Percentiles rank a stretch among this genome's conserved stretches.
phyloP scores from a whole-genome alignment of 1,284 basidiomycete species.

The Austropuccinia psidii region DNA sequence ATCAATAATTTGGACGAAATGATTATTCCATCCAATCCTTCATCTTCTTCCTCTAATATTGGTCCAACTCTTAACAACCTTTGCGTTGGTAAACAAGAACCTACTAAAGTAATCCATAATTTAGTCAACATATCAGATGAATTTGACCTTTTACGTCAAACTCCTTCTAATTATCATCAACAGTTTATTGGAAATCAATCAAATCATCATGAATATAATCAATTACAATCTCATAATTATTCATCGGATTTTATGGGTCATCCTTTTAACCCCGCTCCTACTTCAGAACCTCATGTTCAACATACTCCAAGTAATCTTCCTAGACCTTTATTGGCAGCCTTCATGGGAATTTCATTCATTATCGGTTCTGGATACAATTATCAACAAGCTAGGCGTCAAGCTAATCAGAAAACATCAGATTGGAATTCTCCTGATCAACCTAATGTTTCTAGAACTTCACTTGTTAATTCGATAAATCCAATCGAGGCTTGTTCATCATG shows the following conservation, averaged over 20 bases:
- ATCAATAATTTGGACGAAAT: neutral
- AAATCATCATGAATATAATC: conserved; percentile 10
- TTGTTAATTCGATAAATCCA: no score
- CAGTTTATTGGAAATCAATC: neutral
- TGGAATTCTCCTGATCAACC: neutral
- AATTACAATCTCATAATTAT: conserved; percentile 14
- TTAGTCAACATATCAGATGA: conserved; percentile 28
- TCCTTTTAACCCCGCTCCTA: conserved; percentile 17
- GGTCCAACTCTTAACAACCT: neutral
- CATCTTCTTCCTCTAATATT: conserved; percentile 3
- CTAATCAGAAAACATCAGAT: neutral
- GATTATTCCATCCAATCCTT: conserved; percentile 1
- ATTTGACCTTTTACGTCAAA: conserved; percentile 9
- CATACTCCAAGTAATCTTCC: neutral
- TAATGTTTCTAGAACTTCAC: neutral
- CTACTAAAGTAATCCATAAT: conserved; percentile 2
- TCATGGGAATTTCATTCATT: conserved; percentile 34
- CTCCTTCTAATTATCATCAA: conserved; percentile 9
- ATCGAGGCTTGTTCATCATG: neutral
- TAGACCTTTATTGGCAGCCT: conserved; percentile 17
- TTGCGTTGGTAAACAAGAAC: neutral
- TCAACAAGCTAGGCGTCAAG: neutral
- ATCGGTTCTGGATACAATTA: conserved; percentile 28
- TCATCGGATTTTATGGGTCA: conserved; percentile 15
- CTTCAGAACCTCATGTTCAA: conserved; percentile 1